Evolutionary conservation across 2,329 filamentous ascomycete genomes (phyloP).

Genomic region (Ophiostoma angusticollis): DNA sequence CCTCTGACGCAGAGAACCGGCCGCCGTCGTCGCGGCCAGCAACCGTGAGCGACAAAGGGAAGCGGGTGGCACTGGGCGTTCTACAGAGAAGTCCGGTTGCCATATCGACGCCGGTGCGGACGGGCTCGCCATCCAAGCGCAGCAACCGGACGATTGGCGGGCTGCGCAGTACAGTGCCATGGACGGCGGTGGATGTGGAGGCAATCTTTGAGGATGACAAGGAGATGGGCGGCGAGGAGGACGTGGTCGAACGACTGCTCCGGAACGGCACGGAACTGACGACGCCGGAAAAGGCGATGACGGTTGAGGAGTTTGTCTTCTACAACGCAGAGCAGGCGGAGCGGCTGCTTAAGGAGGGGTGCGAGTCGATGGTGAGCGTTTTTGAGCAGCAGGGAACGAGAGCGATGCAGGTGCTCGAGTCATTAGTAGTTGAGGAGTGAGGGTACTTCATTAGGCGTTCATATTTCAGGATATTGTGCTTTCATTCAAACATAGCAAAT

Average conservation of each 20-base stretch:
- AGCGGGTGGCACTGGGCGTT: conserved; percentile 34
- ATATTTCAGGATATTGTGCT: too few species aligned
- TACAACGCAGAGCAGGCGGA: conserved; percentile 72
- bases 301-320: conserved; percentile 83
- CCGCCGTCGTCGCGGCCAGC: conserved; percentile 55
- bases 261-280: conserved; percentile 49
- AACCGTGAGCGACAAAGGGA: conserved; percentile 27
- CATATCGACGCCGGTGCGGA: conserved; percentile 31
- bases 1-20: conserved; percentile 69
- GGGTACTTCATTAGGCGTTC: too few species aligned
- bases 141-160: conserved; percentile 35
- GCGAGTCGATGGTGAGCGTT: conserved; percentile 65
- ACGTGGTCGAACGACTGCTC: conserved; percentile 30
- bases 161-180: conserved; percentile 47
- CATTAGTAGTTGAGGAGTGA: conserved; percentile 41
- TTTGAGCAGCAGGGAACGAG: conserved; percentile 76
- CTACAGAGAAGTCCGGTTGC: conserved; percentile 18
- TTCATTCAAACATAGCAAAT: too few species aligned
- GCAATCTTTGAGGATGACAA: conserved; percentile 42
- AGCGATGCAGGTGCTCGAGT: conserved; percentile 67
- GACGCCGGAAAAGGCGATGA: conserved; percentile 75
- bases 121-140: conserved; percentile 48
- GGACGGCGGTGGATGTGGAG: conserved; percentile 68
- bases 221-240: conserved; percentile 15
- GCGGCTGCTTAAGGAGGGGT: conserved; percentile 63